Evolutionary conservation across 352 stramenopile species (phyloP).

Genomic region (Phytophthora chlamydospora): DNA sequence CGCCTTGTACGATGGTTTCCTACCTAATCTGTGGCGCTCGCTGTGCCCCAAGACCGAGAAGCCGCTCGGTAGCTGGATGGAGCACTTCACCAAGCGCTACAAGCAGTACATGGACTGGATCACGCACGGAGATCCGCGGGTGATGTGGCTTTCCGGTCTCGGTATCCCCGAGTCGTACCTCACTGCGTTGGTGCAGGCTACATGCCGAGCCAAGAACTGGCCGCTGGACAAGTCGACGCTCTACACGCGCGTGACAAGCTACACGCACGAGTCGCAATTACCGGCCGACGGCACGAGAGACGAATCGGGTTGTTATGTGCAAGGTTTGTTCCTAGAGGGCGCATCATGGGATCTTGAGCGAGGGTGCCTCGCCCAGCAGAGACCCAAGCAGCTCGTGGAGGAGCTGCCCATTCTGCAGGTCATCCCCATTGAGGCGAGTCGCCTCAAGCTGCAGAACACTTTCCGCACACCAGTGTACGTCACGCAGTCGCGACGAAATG

Average conservation of each 20-base stretch:
- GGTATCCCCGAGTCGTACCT: slow-evolving; percentile 96
- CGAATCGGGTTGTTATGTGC: slow-evolving; percentile 93
- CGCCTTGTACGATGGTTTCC: slow-evolving; percentile 93
- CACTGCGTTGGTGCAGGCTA: slow-evolving; percentile 95
- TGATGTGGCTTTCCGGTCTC: slow-evolving; percentile 95
- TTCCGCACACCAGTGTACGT: slow-evolving; percentile 97
- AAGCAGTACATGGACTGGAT: slow-evolving; percentile 94
- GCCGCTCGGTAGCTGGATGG: slow-evolving; percentile 95
- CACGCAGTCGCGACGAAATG: slow-evolving; percentile 93
- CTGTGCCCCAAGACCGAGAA: slow-evolving; percentile 95
- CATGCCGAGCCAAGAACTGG: slow-evolving; percentile 94
- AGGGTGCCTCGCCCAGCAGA: slow-evolving; percentile 82
- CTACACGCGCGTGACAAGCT: slow-evolving; percentile 93
- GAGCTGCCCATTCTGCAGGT: slow-evolving; percentile 95
- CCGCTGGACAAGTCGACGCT: slow-evolving; percentile 95
- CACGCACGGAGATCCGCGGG: slow-evolving; percentile 83
- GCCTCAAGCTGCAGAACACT: slow-evolving; percentile 95
- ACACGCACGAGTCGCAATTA: slow-evolving; percentile 72
- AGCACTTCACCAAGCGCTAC: slow-evolving; percentile 90
- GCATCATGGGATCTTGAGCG: slow-evolving; percentile 91
- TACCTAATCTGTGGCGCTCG: slow-evolving; percentile 91
- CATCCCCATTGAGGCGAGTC: slow-evolving; percentile 95
- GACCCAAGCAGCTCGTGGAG: slow-evolving; percentile 95
- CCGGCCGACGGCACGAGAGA: slow-evolving; percentile 39
- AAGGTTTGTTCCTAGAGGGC: slow-evolving; percentile 93